Base-by-base conservation (phyloP, 345 rosid genomes). In the Sisymbrium altissimum region DNA sequence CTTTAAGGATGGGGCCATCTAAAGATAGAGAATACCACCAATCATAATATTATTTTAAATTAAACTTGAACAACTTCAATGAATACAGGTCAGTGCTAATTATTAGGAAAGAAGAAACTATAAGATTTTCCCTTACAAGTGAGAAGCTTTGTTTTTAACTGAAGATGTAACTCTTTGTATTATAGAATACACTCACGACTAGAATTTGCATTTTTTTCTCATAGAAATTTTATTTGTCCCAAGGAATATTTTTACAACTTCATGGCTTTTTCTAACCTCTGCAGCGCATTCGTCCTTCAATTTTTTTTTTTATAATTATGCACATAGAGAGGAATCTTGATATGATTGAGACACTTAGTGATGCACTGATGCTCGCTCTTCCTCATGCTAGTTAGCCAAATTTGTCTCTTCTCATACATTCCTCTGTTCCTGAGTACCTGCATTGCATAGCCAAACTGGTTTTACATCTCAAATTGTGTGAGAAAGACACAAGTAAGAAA, bases 351-450 rank as follows among this genome's bases (percentile, higher is more conserved):
- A 23, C 25, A 23, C 25, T 1, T 23, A 23, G 25, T 23, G 25
- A 23, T 23, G 25, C 25, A 23, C 25, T 23, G 25, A 23, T 23
- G 25, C 25, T 23, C 25, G 3, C 0, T 66, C 65, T 0, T 48
- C 25, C 17, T 73, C 52, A 74, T 32, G 9, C 50, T 33, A n/a
- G 68, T 18, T 14, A 23, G 35, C 45, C 9, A 2, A 0, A 66
- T 57, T 84, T 87, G 86, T 85, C 41, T 76, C 49, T 67, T 68
- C 76, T 81, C 86, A 23, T 84, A 93, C 97, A 88, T 19, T 78
- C 86, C 33, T 86, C 91, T 4, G 77, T 35, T 25, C 66, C 75
- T 29, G 43, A 65, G 52, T 68, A 72, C 4, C 81, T 81, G 19
- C 82, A 70, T 48, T 81, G 84, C 7, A 63, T 81, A 32, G 86